Evolutionary conservation across 331 rosid genomes (phyloP), one percentile per base, ranked within the genome.

Genomic region (Malus hybrid): DNA sequence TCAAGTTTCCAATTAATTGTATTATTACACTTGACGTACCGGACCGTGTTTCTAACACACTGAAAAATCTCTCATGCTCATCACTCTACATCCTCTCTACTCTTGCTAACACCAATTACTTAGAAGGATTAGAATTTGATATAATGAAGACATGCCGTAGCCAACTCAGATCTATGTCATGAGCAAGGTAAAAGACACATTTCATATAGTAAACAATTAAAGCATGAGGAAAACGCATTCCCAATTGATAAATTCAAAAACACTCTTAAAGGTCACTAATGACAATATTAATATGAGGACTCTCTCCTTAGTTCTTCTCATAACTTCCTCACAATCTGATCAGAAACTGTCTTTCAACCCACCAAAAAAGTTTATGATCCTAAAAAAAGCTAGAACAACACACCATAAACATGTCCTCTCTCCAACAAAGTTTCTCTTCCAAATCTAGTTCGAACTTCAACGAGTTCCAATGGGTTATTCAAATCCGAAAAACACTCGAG

Each of bases 391-490:
- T 27, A 61, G 24, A 68, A 20, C 50, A 61, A 5, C 42, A 48
- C 48, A 48, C 18, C 28, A 31, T 28, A 71, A 46, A 29, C 70
- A 71, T 81, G 92, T 71, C 87, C 81, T 79, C 85, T 57, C 69
- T 83, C 36, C 81, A 80, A 72, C 52, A 73, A 59, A 64, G 87
- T 10, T 44, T 67, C 74, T 79, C 90, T 19, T 73, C 74, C 48
- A 76, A 59, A 48, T 71, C 79, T 1, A 83, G 73, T 59, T 67
- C 86, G 24, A 56, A 52, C 57, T 84, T 84, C 76, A 94, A 91
- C 70, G 98, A 91, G 78, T 75, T 12, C 0, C 39, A 54, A 75
- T 91, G 98, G 96, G 88, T 93, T 59, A 88, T 79, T 71, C 83
- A 88, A 65, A 85, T 93, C 54, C 71, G 93, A 1, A 85, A 73